Base-by-base conservation (phyloP, 2,329 filamentous ascomycete species). In the Aaosphaeria arxii region DNA sequence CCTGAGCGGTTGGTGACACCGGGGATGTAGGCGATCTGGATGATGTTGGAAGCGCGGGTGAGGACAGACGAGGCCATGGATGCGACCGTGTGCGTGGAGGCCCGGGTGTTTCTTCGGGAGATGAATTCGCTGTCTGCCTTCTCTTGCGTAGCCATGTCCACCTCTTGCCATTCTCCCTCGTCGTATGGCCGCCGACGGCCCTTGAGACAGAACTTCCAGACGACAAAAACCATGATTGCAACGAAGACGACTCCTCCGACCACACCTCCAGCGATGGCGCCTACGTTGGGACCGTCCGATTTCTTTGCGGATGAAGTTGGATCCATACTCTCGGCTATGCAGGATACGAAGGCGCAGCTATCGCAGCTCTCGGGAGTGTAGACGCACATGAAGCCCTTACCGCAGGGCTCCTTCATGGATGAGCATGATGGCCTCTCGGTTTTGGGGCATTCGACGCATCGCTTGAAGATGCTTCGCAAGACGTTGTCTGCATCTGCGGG, bases 1-100 rank as follows among this genome's bases (percentile, higher is more conserved):
- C 86, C 85, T 9, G 91, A 91, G 57, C 92, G 84, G 74, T 96
- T 96, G 51, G 90, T 96, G 62, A 97, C 91, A 51, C 94, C 94
- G 11, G 94, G 94, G 57, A 99, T 97, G 71, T 97, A 99, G 47
- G 94, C 94, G 72, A 99, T 99, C 74, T 97, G 94, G 62, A 99
- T 99, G 67, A 99, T 92, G 76, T 99, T 99, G 63, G 94, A 97
- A 43, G 94, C 94, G 53, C 94, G 86, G 13, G 94, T 97, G 51
- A 96, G 82, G 50, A 97, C 91, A 29, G 92, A 97, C 7, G 91
- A 96, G 11, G 94, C 94, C 66, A 99, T 90, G 9, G 92, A 97
- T 62, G 87, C 82, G 46, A 92, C 86, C n/a, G 89, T 89, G 67
- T 94, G 85, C 40, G 89, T 88, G 7, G 91, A 94, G 47, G 87